Conservation (phyloP, 495 filamentous ascomycete genomes). For the Patellaria atrata region DNA sequence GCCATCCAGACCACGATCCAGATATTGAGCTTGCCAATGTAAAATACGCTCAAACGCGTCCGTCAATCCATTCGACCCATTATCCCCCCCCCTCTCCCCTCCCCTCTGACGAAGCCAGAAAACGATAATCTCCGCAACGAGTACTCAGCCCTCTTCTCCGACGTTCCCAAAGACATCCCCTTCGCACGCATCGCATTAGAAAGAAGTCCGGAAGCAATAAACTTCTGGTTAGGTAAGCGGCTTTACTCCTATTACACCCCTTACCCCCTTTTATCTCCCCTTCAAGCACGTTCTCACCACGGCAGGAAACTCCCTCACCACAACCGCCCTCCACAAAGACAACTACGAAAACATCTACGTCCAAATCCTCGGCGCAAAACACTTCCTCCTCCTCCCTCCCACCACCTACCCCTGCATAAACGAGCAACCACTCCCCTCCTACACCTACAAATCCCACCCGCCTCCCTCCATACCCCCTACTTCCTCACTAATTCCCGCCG, state of each 20-base stretch:
- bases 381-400: slow-evolving; percentile 56
- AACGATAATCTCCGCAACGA: slow-evolving; percentile 64
- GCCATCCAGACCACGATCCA: neutral
- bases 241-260: too few species aligned
- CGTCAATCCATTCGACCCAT: slow-evolving; percentile 2
- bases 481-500: neutral
- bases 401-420: slow-evolving; percentile 46
- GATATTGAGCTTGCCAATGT: slow-evolving; percentile 11
- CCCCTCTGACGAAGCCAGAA: slow-evolving; percentile 30
- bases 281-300: neutral
- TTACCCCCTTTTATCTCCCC: too few species aligned
- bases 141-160: slow-evolving; percentile 41
- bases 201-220: slow-evolving; percentile 50
- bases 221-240: slow-evolving; percentile 53
- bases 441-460: slow-evolving; percentile 31
- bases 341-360: slow-evolving; percentile 74
- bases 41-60: slow-evolving; percentile 38
- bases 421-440: slow-evolving; percentile 37
- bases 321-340: slow-evolving; percentile 60
- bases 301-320: slow-evolving; percentile 43
- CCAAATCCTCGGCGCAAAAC: slow-evolving; percentile 51
- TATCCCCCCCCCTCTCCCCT: neutral
- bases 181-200: slow-evolving; percentile 54
- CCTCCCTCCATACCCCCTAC: neutral
- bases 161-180: slow-evolving; percentile 42